Evolutionary conservation across 148 eudicot genomes (phyloP).

Genomic region (Arbutus unedo): DNA sequence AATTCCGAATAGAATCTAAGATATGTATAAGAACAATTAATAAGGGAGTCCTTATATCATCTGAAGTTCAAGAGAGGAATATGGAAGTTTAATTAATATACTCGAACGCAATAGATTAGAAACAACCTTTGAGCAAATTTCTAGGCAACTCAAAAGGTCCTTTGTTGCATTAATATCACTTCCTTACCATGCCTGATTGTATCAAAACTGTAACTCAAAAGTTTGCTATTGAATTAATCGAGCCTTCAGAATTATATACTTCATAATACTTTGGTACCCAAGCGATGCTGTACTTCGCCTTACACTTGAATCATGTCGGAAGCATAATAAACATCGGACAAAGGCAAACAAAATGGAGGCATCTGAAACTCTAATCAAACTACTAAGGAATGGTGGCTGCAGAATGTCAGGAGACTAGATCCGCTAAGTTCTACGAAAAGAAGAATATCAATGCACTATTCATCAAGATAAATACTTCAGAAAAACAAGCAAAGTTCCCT

Average conservation of each 20-base stretch:
- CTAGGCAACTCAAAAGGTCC: not conserved
- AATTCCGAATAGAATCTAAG: not conserved
- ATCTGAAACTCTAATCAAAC: not conserved
- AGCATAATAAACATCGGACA: not conserved
- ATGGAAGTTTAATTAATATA: not conserved
- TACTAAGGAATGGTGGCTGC: not conserved
- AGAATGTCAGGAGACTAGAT: not conserved
- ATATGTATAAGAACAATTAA: not conserved
- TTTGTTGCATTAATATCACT: not conserved
- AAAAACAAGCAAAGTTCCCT: slow-evolving; percentile 1
- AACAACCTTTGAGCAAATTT: not conserved
- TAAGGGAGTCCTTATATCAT: not conserved
- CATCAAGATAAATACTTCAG: not conserved
- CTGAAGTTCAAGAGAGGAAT: not conserved
- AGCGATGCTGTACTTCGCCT: too few species aligned
- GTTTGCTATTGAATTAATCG: too few species aligned
- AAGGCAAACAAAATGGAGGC: not conserved
- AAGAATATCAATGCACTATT: too few species aligned
- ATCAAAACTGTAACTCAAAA: not conserved
- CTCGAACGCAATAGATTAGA: not conserved
- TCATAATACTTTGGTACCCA: too few species aligned
- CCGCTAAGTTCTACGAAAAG: not conserved
- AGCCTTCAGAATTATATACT: too few species aligned
- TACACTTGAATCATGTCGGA: not conserved
- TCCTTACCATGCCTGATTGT: not conserved